These are phyloP conservation scores for Mollisiaceae sp. DNA, from an alignment of 2,329 filamentous ascomycete species.

Conservation along the genomic window DNA sequence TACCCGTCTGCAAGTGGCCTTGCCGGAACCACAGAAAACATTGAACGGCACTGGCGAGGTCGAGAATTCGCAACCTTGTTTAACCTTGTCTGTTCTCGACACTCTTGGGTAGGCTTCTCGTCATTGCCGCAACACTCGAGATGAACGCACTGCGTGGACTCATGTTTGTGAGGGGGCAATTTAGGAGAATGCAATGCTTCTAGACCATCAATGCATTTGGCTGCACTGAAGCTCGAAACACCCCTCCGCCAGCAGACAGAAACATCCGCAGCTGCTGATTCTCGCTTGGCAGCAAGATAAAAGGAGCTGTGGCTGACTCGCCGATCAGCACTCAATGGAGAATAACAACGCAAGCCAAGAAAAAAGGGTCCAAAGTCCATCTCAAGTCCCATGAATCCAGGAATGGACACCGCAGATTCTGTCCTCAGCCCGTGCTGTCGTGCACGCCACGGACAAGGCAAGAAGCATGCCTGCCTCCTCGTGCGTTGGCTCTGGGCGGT, in stretches of 20 bases:
- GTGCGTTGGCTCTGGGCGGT: neutral
- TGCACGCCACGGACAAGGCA: conserved; percentile 7
- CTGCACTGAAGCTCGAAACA: no score
- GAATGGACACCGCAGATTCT: neutral
- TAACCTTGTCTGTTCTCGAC: neutral
- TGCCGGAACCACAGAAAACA: neutral
- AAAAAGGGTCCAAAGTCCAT: conserved; percentile 8
- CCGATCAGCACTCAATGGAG: neutral
- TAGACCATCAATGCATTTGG: neutral
- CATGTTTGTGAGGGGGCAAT: neutral
- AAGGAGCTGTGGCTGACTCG: neutral
- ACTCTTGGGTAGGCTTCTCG: neutral
- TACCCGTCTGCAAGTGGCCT: conserved; percentile 4
- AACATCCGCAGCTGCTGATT: neutral
- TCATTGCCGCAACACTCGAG: neutral
- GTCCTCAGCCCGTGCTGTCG: neutral
- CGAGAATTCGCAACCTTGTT: conserved; percentile 2
- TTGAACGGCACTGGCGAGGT: conserved; percentile 8
- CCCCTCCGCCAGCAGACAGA: neutral
- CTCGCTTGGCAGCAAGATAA: neutral
- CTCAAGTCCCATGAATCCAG: conserved; percentile 4
- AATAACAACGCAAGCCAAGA: neutral
- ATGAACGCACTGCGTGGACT: neutral
- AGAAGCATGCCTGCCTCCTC: conserved; percentile 8
- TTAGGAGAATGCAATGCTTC: neutral